A percentile compares a stretch with the other conserved stretches of the same genome.
Evolutionary conservation across 805 yeast species (phyloP).

Genomic region (Maudiozyma turicensis): DNA sequence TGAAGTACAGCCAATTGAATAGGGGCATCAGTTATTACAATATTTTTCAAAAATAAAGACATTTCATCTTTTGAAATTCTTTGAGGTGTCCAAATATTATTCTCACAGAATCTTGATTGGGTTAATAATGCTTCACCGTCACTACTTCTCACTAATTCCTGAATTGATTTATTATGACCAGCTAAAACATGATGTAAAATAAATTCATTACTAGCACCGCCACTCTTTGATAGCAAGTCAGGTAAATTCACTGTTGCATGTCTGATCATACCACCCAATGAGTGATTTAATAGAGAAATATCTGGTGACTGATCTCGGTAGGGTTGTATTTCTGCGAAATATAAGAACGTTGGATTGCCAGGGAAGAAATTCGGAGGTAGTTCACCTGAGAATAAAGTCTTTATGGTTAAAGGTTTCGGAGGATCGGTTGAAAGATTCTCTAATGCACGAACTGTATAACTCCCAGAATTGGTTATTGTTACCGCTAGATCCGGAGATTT

Average conservation of each 20-base stretch:
- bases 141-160: conserved; percentile 52
- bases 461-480: conserved; percentile 34
- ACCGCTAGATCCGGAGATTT: conserved; percentile 36
- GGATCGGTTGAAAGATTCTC: conserved; percentile 44
- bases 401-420: conserved; percentile 42
- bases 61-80: conserved; percentile 22
- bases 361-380: conserved; percentile 22
- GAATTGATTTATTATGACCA: conserved; percentile 80
- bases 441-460: conserved; percentile 36
- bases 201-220: conserved; percentile 10
- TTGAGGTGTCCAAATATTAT: conserved; percentile 49
- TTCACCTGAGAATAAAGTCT: conserved; percentile 26
- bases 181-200: conserved; percentile 50
- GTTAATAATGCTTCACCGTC: conserved; percentile 56
- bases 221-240: conserved; percentile 11
- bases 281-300: conserved; percentile 39
- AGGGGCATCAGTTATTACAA: conserved; percentile 37
- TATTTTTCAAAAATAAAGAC: conserved; percentile 33
- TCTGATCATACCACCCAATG: conserved; percentile 32
- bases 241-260: conserved; percentile 25
- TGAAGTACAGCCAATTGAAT: conserved; percentile 41
- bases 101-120: conserved; percentile 45
- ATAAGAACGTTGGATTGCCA: conserved; percentile 26
- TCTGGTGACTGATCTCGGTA: conserved; percentile 19
- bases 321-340: conserved; percentile 30